Percentiles rank a stretch among this genome's conserved stretches.
Evolutionary conservation across 2,329 filamentous ascomycete species (phyloP).

Genomic region (Thielaviopsis populi): DNA sequence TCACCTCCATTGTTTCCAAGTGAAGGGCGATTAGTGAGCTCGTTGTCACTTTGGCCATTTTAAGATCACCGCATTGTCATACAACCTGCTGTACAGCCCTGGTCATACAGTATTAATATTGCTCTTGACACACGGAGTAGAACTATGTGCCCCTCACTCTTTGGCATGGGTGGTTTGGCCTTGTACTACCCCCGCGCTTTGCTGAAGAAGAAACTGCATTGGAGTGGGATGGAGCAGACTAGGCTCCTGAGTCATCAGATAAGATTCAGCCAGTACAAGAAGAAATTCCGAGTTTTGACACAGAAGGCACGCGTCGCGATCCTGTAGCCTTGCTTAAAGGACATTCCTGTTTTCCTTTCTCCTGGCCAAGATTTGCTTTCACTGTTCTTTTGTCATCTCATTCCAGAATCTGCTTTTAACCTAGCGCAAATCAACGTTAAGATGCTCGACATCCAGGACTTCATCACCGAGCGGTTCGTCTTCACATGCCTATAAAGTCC

Average conservation of each 20-base stretch:
- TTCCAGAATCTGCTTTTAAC: neutral
- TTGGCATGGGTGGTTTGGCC: neutral
- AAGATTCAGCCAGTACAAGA: neutral
- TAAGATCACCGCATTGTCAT: neutral
- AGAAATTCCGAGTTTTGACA: neutral
- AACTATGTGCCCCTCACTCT: neutral
- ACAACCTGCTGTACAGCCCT: neutral
- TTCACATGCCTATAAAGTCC: neutral
- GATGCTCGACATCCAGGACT: slow-evolving; percentile 67
- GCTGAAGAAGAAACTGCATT: neutral
- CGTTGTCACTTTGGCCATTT: neutral
- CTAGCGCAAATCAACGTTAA: slow-evolving; percentile 17
- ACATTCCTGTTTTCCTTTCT: neutral
- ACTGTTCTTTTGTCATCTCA: neutral
- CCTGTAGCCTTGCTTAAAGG: neutral
- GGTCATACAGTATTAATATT: neutral
- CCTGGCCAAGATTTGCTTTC: neutral
- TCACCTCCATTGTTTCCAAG: no score
- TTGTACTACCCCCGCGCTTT: neutral
- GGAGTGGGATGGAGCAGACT: neutral
- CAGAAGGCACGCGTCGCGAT: neutral
- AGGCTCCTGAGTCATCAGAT: neutral
- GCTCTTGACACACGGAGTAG: neutral
- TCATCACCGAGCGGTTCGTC: slow-evolving; percentile 50
- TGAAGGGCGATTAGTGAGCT: no score